Percentiles rank a stretch among this genome's conserved stretches.
These are phyloP conservation scores for Linum trigynum DNA, from an alignment of 345 rosid genomes.

Conservation along the genomic window DNA sequence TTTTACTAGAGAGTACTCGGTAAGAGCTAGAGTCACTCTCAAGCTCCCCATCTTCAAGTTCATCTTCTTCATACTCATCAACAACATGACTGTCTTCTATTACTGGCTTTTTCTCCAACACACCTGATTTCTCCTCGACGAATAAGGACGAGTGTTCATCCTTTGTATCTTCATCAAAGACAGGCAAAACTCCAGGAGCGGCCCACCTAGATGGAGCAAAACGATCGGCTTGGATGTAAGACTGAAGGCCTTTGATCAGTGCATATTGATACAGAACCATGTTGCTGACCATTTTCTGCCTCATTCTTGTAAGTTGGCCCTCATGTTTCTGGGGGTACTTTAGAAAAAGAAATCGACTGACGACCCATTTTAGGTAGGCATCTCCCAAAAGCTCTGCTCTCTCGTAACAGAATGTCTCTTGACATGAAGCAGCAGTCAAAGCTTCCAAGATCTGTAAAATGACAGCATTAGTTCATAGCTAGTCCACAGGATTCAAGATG, in stretches of 20 bases:
- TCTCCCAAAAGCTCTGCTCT: conserved; percentile 99
- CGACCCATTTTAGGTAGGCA: conserved; percentile 98
- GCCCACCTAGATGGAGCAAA: conserved; percentile 99
- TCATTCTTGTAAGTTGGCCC: conserved; percentile 97
- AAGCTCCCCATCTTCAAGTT: conserved; percentile 89
- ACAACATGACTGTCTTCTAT: conserved; percentile 8
- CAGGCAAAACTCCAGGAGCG: conserved; percentile 97
- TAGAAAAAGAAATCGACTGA: conserved; percentile 83
- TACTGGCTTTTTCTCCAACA: conserved; percentile 21
- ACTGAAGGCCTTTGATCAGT: conserved; percentile 72
- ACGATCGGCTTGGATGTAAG: conserved; percentile 96
- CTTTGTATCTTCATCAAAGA: conserved; percentile 83
- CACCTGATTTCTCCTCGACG: conserved; percentile 41
- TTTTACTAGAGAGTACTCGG: conserved; percentile 92
- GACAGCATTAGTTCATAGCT: conserved; percentile 10
- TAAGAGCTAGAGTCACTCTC: conserved; percentile 91
- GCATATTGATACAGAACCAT: conserved; percentile 85
- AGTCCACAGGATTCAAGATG: background rate
- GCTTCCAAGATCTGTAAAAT: conserved; percentile 77
- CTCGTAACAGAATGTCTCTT: conserved; percentile 96
- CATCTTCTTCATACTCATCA: conserved; percentile 49
- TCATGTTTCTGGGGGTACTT: conserved; percentile 96
- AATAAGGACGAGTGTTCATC: conserved; percentile 72
- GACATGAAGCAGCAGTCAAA: conserved; percentile 97
- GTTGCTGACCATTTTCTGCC: conserved; percentile 98